Evolutionary conservation across 1,139 yeast species (phyloP), one percentile per base, ranked within the genome.

Genomic region (Candida gigantensis): DNA sequence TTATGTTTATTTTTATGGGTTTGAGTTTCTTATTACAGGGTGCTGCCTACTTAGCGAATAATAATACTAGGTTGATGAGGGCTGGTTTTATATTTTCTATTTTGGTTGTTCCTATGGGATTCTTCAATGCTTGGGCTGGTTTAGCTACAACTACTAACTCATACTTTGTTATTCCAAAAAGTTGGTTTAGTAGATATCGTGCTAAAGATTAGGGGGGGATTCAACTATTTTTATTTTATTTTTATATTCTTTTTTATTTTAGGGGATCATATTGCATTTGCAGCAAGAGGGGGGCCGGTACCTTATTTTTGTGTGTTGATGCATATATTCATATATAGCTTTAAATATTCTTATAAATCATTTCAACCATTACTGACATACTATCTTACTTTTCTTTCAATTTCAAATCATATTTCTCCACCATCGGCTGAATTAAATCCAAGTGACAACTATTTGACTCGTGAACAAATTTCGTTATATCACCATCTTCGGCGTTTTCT

Each of bases 111-210:
- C 48, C 58, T 30, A 48, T 65, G 36, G 75, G 72, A 1, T 70
- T 62, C 60, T 72, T 70, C 47, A 59, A 58, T 46, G 62, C 65
- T 9, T 60, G 49, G 38, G 66, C 67, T 4, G 69, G 69, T 45
- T 48, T 50, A 9, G 65, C 67, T 20, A 57, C 45, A 24, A 48
- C 40, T 26, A 51, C 47, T 20, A 64, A 64, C 49, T 51, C 64
- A 4, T 64, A 64, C 45, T 37, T 64, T 18, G 5, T 7, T 18
- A 6, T 18, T 18, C 19, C 19, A 18, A 7, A 5, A 6, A 18
- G 7, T 18, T 18, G 19, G 7, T 18, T 18, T 6, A 18, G 19
- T 18, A 7, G 19, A 18, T 7, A 18, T 18, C n/a, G n/a, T n/a
- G n/a, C n/a, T n/a, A n/a, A n/a, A n/a, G n/a, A n/a, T n/a, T n/a